These are phyloP conservation scores for Haematococcus sp. DNA, from an alignment of 139 green algal genomes.

Conservation along the genomic window DNA sequence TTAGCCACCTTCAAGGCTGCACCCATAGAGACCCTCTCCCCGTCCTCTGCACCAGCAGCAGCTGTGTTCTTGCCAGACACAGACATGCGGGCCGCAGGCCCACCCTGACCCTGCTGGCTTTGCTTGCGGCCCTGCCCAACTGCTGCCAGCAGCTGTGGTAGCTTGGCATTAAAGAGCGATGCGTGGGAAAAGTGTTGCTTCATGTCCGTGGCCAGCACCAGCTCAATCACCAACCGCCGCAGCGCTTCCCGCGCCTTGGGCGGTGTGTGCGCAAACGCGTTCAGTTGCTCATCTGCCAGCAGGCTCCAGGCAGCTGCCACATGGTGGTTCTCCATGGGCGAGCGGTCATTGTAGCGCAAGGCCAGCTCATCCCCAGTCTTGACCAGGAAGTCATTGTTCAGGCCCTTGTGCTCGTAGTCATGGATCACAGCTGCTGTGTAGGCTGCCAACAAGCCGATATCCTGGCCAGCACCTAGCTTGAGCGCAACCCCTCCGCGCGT, in stretches of 20 bases:
- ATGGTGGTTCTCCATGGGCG: conserved; percentile 54
- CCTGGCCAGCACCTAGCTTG: neutral
- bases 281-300: neutral
- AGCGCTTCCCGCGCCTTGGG: conserved; percentile 4
- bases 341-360: conserved; percentile 56
- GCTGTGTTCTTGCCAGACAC: no score
- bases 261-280: neutral
- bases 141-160: no score
- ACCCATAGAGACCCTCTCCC: no score
- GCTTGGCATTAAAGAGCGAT: conserved; percentile 35
- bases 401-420: conserved; percentile 37
- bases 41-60: no score
- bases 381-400: conserved; percentile 53
- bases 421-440: conserved; percentile 51
- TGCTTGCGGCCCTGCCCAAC: no score
- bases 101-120: no score
- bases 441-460: conserved; percentile 16
- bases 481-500: conserved; percentile 3
- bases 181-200: conserved; percentile 55
- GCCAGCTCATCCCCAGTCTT: conserved; percentile 34
- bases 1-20: no score
- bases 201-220: conserved; percentile 60
- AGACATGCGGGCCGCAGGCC: no score
- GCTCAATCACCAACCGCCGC: conserved; percentile 40
- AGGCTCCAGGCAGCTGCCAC: neutral